Conservation (phyloP, 2,329 filamentous ascomycete genomes). For the Fusarium pininemorale region DNA sequence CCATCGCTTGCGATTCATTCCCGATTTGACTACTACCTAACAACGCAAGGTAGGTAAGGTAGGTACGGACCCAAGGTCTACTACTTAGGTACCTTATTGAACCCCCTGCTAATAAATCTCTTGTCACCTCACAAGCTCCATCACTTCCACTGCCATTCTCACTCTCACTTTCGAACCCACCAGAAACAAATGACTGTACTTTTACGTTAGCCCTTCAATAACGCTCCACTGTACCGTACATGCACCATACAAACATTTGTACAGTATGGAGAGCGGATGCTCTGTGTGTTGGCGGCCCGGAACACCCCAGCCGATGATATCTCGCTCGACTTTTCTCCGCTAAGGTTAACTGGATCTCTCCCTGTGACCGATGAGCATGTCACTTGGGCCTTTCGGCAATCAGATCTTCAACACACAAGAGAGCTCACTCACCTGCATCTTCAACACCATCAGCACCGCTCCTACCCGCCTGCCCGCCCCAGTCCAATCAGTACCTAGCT, state of each 20-base stretch:
- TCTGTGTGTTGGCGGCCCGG: background rate
- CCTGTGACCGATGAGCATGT: background rate
- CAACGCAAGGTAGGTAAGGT: background rate
- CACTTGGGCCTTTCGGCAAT: slow-evolving; percentile 18
- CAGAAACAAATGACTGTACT: background rate
- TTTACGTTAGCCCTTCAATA: background rate
- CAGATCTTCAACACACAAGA: slow-evolving; percentile 17
- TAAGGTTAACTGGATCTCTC: background rate
- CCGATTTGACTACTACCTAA: background rate
- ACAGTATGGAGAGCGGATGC: background rate
- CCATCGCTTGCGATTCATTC: background rate
- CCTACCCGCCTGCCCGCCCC: slow-evolving; percentile 21
- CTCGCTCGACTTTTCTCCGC: background rate
- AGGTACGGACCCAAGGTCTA: background rate
- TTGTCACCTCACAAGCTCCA: background rate
- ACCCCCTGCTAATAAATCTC: background rate
- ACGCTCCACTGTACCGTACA: background rate
- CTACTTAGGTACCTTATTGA: background rate
- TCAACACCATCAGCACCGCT: slow-evolving; percentile 5
- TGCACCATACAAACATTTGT: background rate
- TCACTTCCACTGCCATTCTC: too few species aligned
- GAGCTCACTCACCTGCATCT: background rate
- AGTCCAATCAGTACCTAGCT: background rate
- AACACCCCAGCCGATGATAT: background rate
- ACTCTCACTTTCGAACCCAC: background rate